A percentile compares a stretch with the other conserved stretches of the same genome.
Conservation (phyloP, 192 early-diverging fungal species). For the Linnemannia zychae region DNA sequence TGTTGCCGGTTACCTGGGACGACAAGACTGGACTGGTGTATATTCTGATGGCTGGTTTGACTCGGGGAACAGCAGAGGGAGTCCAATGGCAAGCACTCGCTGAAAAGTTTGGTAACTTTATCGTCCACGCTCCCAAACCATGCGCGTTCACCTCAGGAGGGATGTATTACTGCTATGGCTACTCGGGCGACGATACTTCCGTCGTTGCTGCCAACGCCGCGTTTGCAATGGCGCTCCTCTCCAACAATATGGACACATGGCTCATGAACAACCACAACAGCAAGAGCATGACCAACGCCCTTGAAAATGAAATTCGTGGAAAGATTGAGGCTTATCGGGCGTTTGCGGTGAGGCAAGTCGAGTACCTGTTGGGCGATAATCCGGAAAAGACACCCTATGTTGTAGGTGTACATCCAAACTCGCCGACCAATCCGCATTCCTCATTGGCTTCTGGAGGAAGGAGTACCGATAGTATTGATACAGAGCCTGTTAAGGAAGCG, state of each 20-base stretch:
- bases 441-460: conserved; percentile 63
- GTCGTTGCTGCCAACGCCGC: conserved; percentile 35
- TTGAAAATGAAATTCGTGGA: neutral
- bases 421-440: conserved; percentile 67
- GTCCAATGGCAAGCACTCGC: conserved; percentile 54
- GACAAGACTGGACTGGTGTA: conserved; percentile 59
- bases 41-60: conserved; percentile 59
- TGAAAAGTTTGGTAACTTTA: conserved; percentile 53
- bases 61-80: conserved; percentile 11
- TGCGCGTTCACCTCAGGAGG: conserved; percentile 59
- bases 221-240: conserved; percentile 23
- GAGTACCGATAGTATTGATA: conserved; percentile 51
- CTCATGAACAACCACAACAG: neutral
- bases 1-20: conserved; percentile 60
- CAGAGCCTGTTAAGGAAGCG: conserved; percentile 40
- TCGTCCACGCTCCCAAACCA: neutral
- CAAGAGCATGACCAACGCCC: neutral
- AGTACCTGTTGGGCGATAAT: conserved; percentile 67
- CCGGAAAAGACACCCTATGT: conserved; percentile 66
- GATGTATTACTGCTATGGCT: conserved; percentile 39
- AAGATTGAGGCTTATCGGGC: conserved; percentile 12
- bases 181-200: conserved; percentile 28
- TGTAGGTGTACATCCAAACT: conserved; percentile 66
- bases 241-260: conserved; percentile 11
- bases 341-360: conserved; percentile 57